Base-by-base conservation (phyloP, 495 filamentous ascomycete species). In the Parathielavia hyrcaniae region DNA sequence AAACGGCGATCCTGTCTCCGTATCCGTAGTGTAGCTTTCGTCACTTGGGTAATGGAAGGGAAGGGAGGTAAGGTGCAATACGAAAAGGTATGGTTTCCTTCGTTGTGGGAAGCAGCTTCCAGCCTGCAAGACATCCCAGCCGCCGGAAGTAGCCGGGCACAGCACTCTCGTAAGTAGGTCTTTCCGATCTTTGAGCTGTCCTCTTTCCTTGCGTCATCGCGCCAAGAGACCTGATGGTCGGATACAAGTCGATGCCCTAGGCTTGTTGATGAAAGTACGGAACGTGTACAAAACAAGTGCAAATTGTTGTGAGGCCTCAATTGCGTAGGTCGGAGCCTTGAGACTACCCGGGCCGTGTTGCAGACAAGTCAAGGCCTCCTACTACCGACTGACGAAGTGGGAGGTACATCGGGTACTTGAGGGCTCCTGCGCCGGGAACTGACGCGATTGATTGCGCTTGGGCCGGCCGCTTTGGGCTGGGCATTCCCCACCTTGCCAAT, bases 401-500 rank as follows among this genome's bases (percentile, higher is more conserved):
- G 2, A 12, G 46, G 26, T 40, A 20, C 49, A 52, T 32, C 48
- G 22, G 20, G 7, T 5, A 46, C 5, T 23, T 13, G 13, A 30
- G 45, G 22, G 13, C 6, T 23, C 34, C 52, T 41, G 52, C 35
- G 26, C 30, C 17, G 61, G 61, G 39, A 48, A 52, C 52, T 59
- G 62, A 60, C 61, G 56, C 56, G 57, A 61, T 61, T n/a, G 38
- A 23, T 50, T 49, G 52, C 52, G 58, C 58, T 50, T 57, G 50
- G 45, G 48, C 52, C 55, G 45, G 57, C 55, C 53, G 64, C 61
- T 63, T 61, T 61, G 58, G 61, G 61, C 45, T 63, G 57, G 61
- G 50, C 66, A 58, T 67, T 64, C 64, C 64, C 67, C 67, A 69
- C 57, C 50, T 35, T 32, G 38, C 59, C 66, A 64, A 60, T 58